These are phyloP conservation scores for Neurospora pannonica DNA, from an alignment of 495 filamentous ascomycete genomes.

Conservation along the genomic window DNA sequence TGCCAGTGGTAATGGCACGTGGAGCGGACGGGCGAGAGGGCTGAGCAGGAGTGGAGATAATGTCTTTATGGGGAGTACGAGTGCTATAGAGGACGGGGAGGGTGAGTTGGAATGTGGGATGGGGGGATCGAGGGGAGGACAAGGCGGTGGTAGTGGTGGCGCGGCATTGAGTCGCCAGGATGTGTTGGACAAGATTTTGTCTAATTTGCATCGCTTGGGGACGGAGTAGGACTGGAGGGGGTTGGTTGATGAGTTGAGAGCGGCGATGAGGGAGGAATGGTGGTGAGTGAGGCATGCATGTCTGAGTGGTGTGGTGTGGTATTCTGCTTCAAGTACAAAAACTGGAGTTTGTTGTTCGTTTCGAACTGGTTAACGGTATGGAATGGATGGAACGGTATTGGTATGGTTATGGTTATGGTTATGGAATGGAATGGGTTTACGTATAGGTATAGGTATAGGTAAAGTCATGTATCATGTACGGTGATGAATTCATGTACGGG, in stretches of 20 bases:
- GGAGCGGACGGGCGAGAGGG: not conserved
- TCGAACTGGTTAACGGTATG: not conserved
- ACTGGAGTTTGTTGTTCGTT: not conserved
- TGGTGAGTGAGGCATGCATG: not conserved
- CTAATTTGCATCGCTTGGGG: not conserved
- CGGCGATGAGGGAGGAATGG: not conserved
- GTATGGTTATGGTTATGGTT: not conserved
- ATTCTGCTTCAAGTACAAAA: not conserved
- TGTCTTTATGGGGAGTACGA: not conserved
- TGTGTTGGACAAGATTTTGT: not conserved
- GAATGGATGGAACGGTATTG: not conserved
- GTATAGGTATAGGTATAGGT: not conserved
- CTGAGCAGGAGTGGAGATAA: not conserved
- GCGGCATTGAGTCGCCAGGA: not conserved
- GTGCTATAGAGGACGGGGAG: not conserved
- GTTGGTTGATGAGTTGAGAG: not conserved
- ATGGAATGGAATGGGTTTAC: not conserved
- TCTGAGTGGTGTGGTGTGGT: not conserved
- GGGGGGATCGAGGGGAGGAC: not conserved
- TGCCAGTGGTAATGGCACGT: not conserved
- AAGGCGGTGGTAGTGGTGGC: not conserved
- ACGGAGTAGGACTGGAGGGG: not conserved
- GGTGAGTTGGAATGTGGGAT: not conserved
- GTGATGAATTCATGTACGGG: not conserved
- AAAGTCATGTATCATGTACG: not conserved